These are phyloP conservation scores for Kingdonia uniflora DNA, from an alignment of 164 flowering plant species.

Conservation along the genomic window DNA sequence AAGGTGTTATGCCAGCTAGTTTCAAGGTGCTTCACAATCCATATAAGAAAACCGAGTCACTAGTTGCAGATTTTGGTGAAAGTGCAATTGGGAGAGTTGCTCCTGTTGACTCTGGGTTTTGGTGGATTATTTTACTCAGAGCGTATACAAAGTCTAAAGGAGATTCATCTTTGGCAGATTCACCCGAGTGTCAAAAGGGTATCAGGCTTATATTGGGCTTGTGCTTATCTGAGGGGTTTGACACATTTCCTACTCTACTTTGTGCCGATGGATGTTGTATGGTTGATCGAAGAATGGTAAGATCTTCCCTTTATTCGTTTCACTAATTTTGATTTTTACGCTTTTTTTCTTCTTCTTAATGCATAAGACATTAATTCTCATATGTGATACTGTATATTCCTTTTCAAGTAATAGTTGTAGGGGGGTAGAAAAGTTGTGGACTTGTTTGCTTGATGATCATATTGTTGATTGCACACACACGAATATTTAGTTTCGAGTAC, in stretches of 20 bases:
- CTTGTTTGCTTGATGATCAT: too few species aligned
- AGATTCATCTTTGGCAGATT: slow-evolving; percentile 2
- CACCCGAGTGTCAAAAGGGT: slow-evolving; percentile 2
- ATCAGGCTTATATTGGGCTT: slow-evolving; percentile 3
- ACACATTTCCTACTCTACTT: slow-evolving; percentile 3
- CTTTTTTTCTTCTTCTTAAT: too few species aligned
- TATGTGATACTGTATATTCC: too few species aligned
- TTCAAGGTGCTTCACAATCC: slow-evolving; percentile 5
- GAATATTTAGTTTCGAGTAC: too few species aligned
- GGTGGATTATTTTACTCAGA: slow-evolving; percentile 6
- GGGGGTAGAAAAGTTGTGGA: too few species aligned
- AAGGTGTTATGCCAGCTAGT: slow-evolving; percentile 7
- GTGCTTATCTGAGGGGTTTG: slow-evolving; percentile 4
- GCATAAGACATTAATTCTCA: too few species aligned
- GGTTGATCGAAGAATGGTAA: slow-evolving; percentile 7
- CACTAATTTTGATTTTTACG: too few species aligned
- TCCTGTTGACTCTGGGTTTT: slow-evolving; percentile 5
- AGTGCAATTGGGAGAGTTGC: slow-evolving; percentile 9
- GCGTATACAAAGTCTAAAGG: slow-evolving; percentile 5
- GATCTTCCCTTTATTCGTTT: not conserved
- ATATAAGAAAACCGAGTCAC: not conserved
- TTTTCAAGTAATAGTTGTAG: too few species aligned
- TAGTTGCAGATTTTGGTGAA: slow-evolving; percentile 6
- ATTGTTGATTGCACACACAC: too few species aligned
- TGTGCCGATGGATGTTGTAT: slow-evolving; percentile 7